Evolutionary conservation across 179 eudicot species (phyloP).

Genomic region (Drosera spatulata): DNA sequence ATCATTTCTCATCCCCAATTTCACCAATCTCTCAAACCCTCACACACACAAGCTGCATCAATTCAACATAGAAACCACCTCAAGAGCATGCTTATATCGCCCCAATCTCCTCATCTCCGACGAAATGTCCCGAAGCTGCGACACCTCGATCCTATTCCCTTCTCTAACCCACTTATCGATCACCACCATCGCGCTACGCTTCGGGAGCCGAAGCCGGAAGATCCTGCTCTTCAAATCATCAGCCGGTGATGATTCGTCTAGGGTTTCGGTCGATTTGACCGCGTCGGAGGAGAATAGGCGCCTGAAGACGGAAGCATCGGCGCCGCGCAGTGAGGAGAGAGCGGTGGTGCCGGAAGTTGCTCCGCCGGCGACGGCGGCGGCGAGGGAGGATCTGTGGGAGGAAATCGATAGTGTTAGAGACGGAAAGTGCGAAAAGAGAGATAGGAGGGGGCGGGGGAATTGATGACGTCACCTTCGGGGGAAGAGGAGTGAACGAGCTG

Average conservation of each 20-base stretch:
- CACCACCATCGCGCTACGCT: conserved; percentile 63
- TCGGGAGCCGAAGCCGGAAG: conserved; percentile 71
- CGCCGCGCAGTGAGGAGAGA: conserved; percentile 15
- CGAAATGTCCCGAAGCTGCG: conserved; percentile 57
- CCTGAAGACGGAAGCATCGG: conserved; percentile 5
- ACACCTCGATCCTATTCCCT: conserved; percentile 40
- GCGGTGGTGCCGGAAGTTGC: conserved; percentile 5
- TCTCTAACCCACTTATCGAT: conserved; percentile 65
- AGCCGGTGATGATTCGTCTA: conserved; percentile 14
- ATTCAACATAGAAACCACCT: conserved; percentile 29
- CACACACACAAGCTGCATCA: neutral
- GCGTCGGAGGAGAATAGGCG: conserved; percentile 13
- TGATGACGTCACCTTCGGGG: conserved; percentile 26
- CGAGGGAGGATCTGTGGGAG: conserved; percentile 2
- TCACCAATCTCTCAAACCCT: neutral
- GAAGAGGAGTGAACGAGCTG: conserved; percentile 47
- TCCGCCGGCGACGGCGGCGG: conserved; percentile 6
- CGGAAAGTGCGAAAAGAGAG: conserved; percentile 3
- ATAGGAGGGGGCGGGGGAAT: neutral
- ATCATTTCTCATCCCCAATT: neutral
- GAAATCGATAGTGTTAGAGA: neutral
- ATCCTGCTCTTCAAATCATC: conserved; percentile 65
- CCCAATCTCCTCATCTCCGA: conserved; percentile 45
- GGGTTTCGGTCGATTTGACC: conserved; percentile 13
- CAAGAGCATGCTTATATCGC: conserved; percentile 87